Conservation (phyloP, 495 filamentous ascomycete genomes). For the Penicillium crystallinum region DNA sequence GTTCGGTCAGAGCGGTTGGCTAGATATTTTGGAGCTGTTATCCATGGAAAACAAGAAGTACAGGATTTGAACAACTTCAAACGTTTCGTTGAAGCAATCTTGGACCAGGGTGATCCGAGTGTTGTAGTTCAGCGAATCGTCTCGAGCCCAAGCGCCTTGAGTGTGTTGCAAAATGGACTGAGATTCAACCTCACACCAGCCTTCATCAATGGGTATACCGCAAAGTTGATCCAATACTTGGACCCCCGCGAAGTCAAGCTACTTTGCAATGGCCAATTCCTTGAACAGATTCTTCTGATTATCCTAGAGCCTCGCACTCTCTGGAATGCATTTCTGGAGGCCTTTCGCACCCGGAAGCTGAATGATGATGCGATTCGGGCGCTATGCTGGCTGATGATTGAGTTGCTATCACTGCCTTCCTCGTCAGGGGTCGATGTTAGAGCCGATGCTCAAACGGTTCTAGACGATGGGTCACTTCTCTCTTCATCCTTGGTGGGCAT, state of each 20-base stretch:
- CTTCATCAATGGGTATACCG: constrained; percentile 47
- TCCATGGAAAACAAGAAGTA: constrained; percentile 29
- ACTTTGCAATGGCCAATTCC: constrained; percentile 51
- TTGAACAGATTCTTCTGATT: constrained; percentile 46
- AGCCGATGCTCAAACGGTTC: constrained; percentile 26
- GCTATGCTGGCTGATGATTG: constrained; percentile 56
- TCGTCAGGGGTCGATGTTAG: constrained; percentile 13
- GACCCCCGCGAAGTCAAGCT: constrained; percentile 36
- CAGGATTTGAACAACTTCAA: constrained; percentile 35
- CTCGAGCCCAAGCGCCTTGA: constrained; percentile 41
- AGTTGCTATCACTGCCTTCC: constrained; percentile 47
- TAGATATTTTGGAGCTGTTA: constrained; percentile 28
- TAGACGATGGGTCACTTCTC: constrained; percentile 24
- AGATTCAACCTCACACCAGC: constrained; percentile 40
- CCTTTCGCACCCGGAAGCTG: constrained; percentile 36
- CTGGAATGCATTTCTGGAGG: constrained; percentile 52
- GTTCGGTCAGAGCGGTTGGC: constrained; percentile 18
- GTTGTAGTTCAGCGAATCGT: constrained; percentile 53
- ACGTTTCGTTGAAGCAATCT: constrained; percentile 57
- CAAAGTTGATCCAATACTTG: constrained; percentile 28
- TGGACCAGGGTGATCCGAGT: constrained; percentile 40
- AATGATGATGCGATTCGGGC: constrained; percentile 31
- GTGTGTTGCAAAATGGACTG: constrained; percentile 44
- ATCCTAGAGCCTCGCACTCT: constrained; percentile 57
- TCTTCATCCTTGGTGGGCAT: constrained; percentile 24